These are phyloP conservation scores for Aureobasidium sp. DNA, from an alignment of 2,329 filamentous ascomycete genomes.

Conservation along the genomic window DNA sequence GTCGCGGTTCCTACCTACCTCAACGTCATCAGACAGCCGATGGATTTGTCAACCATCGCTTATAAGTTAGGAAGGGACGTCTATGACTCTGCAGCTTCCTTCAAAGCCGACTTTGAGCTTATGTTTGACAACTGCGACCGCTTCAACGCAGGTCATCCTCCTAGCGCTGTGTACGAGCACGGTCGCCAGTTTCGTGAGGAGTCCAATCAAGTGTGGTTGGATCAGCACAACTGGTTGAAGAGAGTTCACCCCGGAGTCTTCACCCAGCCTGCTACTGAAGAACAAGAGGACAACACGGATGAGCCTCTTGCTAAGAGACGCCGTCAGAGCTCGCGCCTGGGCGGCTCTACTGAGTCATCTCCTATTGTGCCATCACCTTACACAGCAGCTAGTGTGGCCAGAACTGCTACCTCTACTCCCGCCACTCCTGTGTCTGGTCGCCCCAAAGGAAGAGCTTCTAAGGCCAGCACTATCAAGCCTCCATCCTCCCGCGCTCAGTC, in stretches of 20 bases:
- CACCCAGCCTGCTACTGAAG: neutral
- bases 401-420: neutral
- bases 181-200: neutral
- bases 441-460: neutral
- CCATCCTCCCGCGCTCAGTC: neutral
- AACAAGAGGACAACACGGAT: neutral
- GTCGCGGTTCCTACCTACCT: neutral
- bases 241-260: neutral
- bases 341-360: neutral
- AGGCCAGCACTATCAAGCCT: neutral
- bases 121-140: neutral
- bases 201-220: neutral
- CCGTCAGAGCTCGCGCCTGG: neutral
- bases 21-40: neutral
- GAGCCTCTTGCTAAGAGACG: neutral
- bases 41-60: neutral
- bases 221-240: neutral
- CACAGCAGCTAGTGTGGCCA: neutral
- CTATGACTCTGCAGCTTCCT: neutral
- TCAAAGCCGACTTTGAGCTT: constrained; percentile 1
- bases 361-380: neutral
- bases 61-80: neutral
- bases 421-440: neutral
- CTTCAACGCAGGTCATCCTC: neutral
- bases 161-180: neutral